Base-by-base conservation (phyloP, 2,329 filamentous ascomycete genomes). In the Aspergillus sp. region DNA sequence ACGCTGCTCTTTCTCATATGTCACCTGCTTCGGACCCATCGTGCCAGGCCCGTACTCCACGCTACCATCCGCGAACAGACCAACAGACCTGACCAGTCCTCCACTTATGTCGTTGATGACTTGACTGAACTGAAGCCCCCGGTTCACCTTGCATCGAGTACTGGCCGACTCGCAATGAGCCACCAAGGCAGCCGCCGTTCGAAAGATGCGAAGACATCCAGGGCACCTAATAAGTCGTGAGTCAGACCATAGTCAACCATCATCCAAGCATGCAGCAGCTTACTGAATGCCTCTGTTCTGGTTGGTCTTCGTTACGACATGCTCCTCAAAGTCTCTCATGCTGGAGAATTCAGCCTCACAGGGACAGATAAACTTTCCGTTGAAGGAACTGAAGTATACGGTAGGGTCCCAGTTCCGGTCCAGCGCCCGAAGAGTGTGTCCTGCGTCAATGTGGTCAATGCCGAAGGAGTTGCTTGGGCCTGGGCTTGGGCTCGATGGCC, bases 141-240 rank as follows among this genome's bases (percentile, higher is more conserved):
- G 62, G 30, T 67, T 71, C 39, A 79, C 70, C 7, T 67, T 64
- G 66, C 79, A 80, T 19, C 72, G 71, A 25, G 65, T 68, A 12
- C 65, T 76, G 2, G 67, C 65, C 1, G 72, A 72, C 62, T 81
- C 79, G 58, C 73, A 74, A 58, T 81, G 79, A 0, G 74, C 72
- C n/a, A 79, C 67, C 4, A 80, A 67, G 0, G 76, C 77, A 0
- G 74, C 62, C 0, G 70, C 72, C 10, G 69, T 72, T 25, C 73
- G 73, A 69, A 80, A 81, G 25, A 65, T 50, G 39, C 73, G 76
- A 51, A 72, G 64, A 48, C 79, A 81, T 15, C 68, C 66, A 5
- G 78, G 75, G 58, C 79, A 81, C 39, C 74, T 76, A 51, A 10
- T 2, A 2, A 36, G 12, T 38, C 5, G 54, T 64, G 52, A 66